phyloP scores from a whole-genome alignment of 208 protist species.

The Leishmania major region DNA sequence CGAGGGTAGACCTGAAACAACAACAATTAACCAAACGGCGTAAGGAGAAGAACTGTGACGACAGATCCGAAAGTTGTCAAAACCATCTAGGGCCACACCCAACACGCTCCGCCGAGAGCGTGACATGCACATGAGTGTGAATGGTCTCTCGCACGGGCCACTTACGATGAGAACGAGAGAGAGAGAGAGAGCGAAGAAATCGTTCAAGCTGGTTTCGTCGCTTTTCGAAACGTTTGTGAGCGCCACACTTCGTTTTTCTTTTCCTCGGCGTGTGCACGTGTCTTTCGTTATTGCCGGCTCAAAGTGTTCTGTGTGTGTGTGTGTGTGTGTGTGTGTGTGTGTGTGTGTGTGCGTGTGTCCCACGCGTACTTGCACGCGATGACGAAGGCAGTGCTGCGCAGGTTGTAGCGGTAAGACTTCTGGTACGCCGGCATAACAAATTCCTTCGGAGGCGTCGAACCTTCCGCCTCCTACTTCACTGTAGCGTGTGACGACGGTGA shows the following conservation, averaged over 20 bases:
- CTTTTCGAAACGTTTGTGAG: not conserved
- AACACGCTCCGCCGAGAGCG: not conserved
- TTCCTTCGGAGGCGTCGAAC: not conserved
- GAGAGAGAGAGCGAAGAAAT: not conserved
- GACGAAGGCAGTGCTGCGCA: slow-evolving; percentile 52
- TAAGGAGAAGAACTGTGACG: not conserved
- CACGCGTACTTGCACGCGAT: slow-evolving; percentile 37
- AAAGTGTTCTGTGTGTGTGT: not conserved
- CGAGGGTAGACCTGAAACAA: not conserved
- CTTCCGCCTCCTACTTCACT: slow-evolving; percentile 25
- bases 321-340: too few species aligned
- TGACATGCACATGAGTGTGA: not conserved
- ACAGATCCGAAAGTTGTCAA: not conserved
- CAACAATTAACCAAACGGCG: not conserved
- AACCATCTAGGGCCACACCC: not conserved
- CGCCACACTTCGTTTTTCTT: not conserved
- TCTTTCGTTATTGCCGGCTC: not conserved
- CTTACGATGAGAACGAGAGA: not conserved
- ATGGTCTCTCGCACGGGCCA: not conserved
- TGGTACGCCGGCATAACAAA: slow-evolving; percentile 52
- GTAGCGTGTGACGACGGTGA: slow-evolving; percentile 56
- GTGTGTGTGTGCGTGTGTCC: not conserved
- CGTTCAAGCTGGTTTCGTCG: not conserved
- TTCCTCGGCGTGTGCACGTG: not conserved
- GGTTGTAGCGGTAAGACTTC: slow-evolving; percentile 70